Percentiles rank a stretch among this genome's conserved stretches.
Evolutionary conservation across 2,329 filamentous ascomycete species (phyloP).

Genomic region (Metarhizium robertsii): DNA sequence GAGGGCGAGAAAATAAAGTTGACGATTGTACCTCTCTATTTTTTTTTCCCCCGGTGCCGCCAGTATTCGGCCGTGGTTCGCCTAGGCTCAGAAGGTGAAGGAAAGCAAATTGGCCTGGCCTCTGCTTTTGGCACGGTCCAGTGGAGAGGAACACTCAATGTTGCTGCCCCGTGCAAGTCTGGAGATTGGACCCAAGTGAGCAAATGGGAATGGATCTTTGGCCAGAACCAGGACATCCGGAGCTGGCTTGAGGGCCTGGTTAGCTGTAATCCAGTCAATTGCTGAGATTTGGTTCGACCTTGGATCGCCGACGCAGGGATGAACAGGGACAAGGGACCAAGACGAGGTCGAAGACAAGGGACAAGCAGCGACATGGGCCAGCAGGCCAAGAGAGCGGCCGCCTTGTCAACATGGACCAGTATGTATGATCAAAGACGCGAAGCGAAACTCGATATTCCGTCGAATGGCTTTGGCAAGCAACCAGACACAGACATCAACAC

Average conservation of each 20-base stretch:
- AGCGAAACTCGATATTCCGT: too few relatives aligned
- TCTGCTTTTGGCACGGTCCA: conserved; percentile 1
- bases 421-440: too few relatives aligned
- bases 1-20: not conserved
- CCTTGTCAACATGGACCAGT: too few relatives aligned
- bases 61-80: not conserved
- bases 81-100: not conserved
- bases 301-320: conserved; percentile 26
- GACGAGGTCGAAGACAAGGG: not conserved
- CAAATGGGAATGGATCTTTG: not conserved
- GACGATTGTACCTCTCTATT: not conserved
- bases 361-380: not conserved
- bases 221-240: too few relatives aligned
- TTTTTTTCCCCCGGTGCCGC: not conserved
- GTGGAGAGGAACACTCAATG: not conserved
- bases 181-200: conserved; percentile 8
- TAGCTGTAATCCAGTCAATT: not conserved
- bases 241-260: too few relatives aligned
- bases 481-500: too few relatives aligned
- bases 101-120: conserved; percentile 4
- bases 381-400: not conserved
- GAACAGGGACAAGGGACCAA: not conserved
- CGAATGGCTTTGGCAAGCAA: too few relatives aligned
- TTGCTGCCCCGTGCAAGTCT: not conserved
- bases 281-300: conserved; percentile 13